A percentile compares a stretch with the other conserved stretches of the same genome.
These are phyloP conservation scores for Ophiostoma sp. DNA, from an alignment of 2,329 filamentous ascomycete species.

Conservation along the genomic window DNA sequence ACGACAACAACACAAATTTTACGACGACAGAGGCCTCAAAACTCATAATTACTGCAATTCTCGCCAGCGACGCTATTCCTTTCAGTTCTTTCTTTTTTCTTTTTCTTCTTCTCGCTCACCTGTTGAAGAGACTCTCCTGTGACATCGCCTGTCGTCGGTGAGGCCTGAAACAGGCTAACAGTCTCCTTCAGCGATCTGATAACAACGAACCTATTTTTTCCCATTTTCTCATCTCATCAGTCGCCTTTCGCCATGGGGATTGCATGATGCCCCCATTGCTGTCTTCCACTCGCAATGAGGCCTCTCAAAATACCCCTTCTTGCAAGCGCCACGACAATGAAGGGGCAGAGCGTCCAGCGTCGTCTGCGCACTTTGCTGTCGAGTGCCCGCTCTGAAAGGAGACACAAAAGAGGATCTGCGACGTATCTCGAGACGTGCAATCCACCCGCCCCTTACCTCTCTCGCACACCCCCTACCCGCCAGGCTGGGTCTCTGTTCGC, in stretches of 20 bases:
- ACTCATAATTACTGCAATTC: background rate
- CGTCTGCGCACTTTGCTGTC: background rate
- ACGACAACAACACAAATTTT: background rate
- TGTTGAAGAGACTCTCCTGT: background rate
- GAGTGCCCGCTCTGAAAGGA: constrained; percentile 11
- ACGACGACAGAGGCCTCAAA: background rate
- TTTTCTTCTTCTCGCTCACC: background rate
- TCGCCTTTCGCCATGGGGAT: background rate
- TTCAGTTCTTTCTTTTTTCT: background rate
- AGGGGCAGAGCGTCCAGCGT: background rate
- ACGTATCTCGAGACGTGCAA: constrained; percentile 26
- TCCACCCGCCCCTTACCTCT: constrained; percentile 5
- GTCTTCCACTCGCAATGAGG: background rate
- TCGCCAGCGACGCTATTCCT: background rate
- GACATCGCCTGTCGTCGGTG: background rate
- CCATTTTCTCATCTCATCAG: background rate
- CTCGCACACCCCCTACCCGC: background rate
- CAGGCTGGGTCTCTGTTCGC: background rate
- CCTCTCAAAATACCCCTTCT: too few species aligned
- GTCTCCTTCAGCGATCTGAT: background rate
- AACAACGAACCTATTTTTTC: background rate
- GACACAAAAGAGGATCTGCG: constrained; percentile 20
- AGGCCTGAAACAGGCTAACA: background rate
- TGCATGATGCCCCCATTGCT: background rate
- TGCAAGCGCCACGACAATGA: background rate